These are phyloP conservation scores for Apocynum venetum DNA, from an alignment of 257 asterid species.

Conservation along the genomic window DNA sequence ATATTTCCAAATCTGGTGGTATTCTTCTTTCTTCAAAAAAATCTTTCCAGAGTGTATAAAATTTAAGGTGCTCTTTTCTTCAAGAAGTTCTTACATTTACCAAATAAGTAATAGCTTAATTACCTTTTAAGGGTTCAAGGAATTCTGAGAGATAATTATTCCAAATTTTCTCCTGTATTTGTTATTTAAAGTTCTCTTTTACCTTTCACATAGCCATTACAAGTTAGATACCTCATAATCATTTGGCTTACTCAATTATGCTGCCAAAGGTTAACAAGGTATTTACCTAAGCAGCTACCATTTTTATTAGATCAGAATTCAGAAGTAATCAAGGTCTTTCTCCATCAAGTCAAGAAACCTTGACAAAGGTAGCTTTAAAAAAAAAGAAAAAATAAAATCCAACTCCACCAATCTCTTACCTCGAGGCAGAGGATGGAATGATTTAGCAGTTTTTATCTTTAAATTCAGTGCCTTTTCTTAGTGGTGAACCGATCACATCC, in stretches of 20 bases:
- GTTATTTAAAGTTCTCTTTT: background rate
- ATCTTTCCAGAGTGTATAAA: background rate
- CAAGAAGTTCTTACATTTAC: background rate
- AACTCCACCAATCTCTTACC: background rate
- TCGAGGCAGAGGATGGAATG: background rate
- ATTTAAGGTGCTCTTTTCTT: background rate
- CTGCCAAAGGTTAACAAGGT: background rate
- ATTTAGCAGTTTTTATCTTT: background rate
- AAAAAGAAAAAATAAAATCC: background rate
- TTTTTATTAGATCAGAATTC: background rate
- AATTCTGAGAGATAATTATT: background rate
- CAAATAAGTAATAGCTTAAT: too few relatives aligned
- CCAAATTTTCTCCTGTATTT: background rate
- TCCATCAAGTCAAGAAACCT: constrained; percentile 1
- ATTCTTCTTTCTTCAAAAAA: background rate
- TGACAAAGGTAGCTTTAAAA: background rate
- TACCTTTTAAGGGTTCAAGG: background rate
- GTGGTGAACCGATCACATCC: background rate
- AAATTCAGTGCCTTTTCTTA: background rate
- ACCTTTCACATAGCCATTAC: background rate
- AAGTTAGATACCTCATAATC: background rate
- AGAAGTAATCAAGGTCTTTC: background rate
- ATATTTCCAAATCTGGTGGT: background rate
- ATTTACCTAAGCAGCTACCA: background rate
- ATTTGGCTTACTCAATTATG: background rate